Percentiles rank a stretch among this genome's conserved stretches.
Conservation (phyloP, 2,329 filamentous ascomycete genomes). For the Zasmidium citrigriseum region DNA sequence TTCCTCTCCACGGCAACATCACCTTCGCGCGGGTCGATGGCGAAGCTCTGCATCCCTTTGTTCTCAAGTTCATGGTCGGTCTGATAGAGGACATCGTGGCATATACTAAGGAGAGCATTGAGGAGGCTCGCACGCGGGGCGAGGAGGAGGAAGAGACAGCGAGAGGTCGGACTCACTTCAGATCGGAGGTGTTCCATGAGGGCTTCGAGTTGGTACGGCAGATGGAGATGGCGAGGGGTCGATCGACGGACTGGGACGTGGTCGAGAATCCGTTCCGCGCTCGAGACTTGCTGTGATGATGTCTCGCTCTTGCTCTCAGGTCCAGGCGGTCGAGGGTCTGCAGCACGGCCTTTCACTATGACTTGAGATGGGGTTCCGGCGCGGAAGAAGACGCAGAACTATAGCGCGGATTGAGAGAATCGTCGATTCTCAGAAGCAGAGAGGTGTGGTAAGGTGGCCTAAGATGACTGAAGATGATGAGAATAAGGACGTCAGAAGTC, state of each 20-base stretch:
- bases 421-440: too few species aligned
- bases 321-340: too few species aligned
- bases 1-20: background rate
- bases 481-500: too few species aligned
- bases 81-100: background rate
- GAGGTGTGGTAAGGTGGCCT: too few species aligned
- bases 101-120: background rate
- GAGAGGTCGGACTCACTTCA: background rate
- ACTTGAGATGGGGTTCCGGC: too few species aligned
- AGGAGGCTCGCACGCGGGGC: background rate
- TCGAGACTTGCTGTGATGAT: too few species aligned
- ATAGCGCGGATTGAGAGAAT: too few species aligned
- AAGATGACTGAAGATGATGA: too few species aligned
- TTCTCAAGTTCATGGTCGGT: background rate
- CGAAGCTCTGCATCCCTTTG: background rate
- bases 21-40: background rate
- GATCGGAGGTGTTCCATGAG: background rate
- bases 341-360: too few species aligned
- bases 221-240: background rate
- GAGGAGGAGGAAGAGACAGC: background rate
- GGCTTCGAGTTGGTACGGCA: background rate
- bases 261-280: background rate
- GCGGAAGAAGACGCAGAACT: too few species aligned
- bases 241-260: background rate
- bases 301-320: too few species aligned